Evolutionary conservation across 345 rosid species (phyloP).

Genomic region (Hibiscus syriacus): DNA sequence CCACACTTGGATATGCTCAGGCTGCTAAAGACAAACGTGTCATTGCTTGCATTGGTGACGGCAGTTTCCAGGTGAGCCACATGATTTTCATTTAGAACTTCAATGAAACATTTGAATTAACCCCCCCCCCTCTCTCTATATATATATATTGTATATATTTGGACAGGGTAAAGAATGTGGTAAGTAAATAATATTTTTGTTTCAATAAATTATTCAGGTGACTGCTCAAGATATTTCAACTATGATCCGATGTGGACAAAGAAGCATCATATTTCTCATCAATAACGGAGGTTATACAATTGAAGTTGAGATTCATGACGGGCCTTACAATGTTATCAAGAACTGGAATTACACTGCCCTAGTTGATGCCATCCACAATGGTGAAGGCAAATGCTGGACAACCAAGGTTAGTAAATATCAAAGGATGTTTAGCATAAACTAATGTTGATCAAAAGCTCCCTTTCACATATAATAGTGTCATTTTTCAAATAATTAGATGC

Average conservation of each 20-base stretch:
- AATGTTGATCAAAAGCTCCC: background rate
- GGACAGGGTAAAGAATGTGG: background rate
- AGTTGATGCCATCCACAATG: slow-evolving; percentile 64
- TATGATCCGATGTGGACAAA: slow-evolving; percentile 57
- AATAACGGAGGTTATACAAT: slow-evolving; percentile 73
- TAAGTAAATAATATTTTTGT: background rate
- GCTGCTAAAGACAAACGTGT: slow-evolving; percentile 60
- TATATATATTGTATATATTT: background rate
- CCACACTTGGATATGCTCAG: slow-evolving; percentile 72
- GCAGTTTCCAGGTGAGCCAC: slow-evolving; percentile 57
- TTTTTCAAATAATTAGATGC: background rate
- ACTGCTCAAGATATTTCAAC: slow-evolving; percentile 71
- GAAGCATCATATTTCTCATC: slow-evolving; percentile 55
- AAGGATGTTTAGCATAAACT: background rate
- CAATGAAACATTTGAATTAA: background rate
- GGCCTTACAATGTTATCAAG: slow-evolving; percentile 72
- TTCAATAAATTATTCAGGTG: slow-evolving; percentile 29
- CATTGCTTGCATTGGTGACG: slow-evolving; percentile 73
- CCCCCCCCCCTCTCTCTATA: background rate
- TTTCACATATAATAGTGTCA: too few species aligned
- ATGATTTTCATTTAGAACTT: background rate
- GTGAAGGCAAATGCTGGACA: slow-evolving; percentile 78
- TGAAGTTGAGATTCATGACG: slow-evolving; percentile 76
- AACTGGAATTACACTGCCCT: slow-evolving; percentile 66
- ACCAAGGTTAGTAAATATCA: slow-evolving; percentile 41